Evolutionary conservation across 805 yeast genomes (phyloP), one percentile per base, ranked within the genome.

Genomic region (Danielia reshetovae): DNA sequence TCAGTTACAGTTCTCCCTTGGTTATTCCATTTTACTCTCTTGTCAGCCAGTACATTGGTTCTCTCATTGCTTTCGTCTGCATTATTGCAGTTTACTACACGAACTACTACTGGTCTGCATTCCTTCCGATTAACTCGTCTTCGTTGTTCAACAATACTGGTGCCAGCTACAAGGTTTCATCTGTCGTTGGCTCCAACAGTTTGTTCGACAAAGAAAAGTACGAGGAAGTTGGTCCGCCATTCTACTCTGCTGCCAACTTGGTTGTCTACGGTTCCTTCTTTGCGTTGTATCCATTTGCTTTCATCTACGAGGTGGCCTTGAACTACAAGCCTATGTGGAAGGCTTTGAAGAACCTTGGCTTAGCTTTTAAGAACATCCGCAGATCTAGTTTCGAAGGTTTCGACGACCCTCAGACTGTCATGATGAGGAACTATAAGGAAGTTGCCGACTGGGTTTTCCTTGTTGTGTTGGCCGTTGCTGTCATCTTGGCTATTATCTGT

Each of bases 361-460:
- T 30, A 14, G 46, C 47, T n/a, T 37, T 50, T 4, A 32, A 15
- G 13, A 34, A 49, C 40, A 43, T 45, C 40, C 39, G 29, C 8
- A 41, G 42, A 27, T 57, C 65, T 1, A 47, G 54, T 10, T 57
- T 49, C 30, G 60, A 56, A 14, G 66, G 60, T 1, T 61, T 52
- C 37, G 36, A 55, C 28, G 67, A 61, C 38, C 57, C 66, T 2
- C 60, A 52, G 29, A 43, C 59, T 26, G 49, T 43, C 31, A 54
- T 59, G 59, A 61, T 60, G 66, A 43, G 43, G 23, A 45, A 48
- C 13, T 61, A 61, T 35, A 51, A 47, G 27, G 67, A 61, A 42
- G 64, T 58, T 18, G 65, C 65, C 2, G 65, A 61, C 27, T 58
- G 61, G 59, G 48, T 40, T 2, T 60, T 54, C 40, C 22, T 48